Evolutionary conservation across 2,329 filamentous ascomycete species (phyloP), one percentile per base, ranked within the genome.

Genomic region (Exophiala lecanii-corni): DNA sequence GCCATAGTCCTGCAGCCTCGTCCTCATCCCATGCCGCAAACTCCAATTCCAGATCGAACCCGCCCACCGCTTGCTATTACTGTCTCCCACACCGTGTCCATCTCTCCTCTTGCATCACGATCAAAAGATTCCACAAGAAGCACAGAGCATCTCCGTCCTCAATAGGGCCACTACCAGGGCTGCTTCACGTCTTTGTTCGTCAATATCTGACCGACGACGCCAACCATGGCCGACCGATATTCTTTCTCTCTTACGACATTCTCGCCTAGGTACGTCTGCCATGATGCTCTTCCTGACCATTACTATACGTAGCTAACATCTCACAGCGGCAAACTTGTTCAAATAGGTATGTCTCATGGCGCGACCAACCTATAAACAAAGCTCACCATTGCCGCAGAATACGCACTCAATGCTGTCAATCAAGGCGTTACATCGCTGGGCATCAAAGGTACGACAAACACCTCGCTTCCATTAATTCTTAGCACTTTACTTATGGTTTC

Each of bases 171-270:
- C n/a, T n/a, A n/a, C n/a, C n/a, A n/a, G n/a, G n/a, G n/a, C n/a
- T n/a, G n/a, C n/a, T n/a, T n/a, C n/a, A n/a, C n/a, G n/a, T n/a
- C n/a, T n/a, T n/a, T n/a, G n/a, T n/a, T n/a, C n/a, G n/a, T n/a
- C n/a, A n/a, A n/a, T n/a, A n/a, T n/a, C n/a, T n/a, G n/a, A n/a
- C n/a, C n/a, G 21, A n/a, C 23, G 12, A 31, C 37, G 42, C 39
- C 45, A 45, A 39, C 21, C 42, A 98, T 98, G 91, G 91, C 92
- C 63, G 92, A 98, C 72, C 80, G 92, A 75, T 98, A 98, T 72
- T 96, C 91, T 43, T 98, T 98, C 82, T 98, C 92, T 48, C 79
- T 98, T 66, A 98, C 92, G 54, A 98, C 92, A 55, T 98, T 98
- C 83, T 97, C 92, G 63, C 92, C 92, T 68, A 98, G 91, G 92